phyloP scores from a whole-genome alignment of 768 basidiomycete genomes.

The Lentinula sp. region DNA sequence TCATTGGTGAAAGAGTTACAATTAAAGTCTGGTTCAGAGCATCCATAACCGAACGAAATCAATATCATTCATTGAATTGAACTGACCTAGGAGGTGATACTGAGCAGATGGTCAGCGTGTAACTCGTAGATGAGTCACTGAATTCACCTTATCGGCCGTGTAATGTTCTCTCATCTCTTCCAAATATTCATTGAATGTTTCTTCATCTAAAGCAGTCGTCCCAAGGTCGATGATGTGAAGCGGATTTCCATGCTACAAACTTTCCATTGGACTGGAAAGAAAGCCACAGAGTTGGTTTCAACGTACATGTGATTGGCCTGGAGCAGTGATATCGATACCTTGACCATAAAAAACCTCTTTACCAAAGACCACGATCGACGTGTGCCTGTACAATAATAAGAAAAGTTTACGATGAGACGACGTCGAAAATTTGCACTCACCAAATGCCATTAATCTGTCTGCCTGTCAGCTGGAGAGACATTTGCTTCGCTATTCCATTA shows the following conservation, averaged over 20 bases:
- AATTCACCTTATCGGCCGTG: slow-evolving; percentile 76
- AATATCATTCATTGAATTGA: neutral
- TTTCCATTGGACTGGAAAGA: neutral
- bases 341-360: slow-evolving; percentile 89
- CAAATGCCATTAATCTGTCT: slow-evolving; percentile 92
- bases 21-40: slow-evolving; percentile 65
- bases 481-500: slow-evolving; percentile 72
- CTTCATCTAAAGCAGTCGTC: slow-evolving; percentile 73
- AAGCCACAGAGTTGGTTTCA: neutral
- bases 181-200: slow-evolving; percentile 83
- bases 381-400: slow-evolving; percentile 52
- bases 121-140: neutral
- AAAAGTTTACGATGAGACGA: neutral
- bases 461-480: slow-evolving; percentile 80
- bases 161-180: slow-evolving; percentile 70
- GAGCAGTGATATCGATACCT: slow-evolving; percentile 66
- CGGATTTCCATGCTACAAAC: slow-evolving; percentile 65
- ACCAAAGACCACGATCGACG: slow-evolving; percentile 81
- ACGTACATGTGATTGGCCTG: slow-evolving; percentile 81
- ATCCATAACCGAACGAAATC: neutral
- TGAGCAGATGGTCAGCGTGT: slow-evolving; percentile 18
- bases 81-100: slow-evolving; percentile 81
- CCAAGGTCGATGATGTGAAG: slow-evolving; percentile 70
- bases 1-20: slow-evolving; percentile 95
- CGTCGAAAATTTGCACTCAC: slow-evolving; percentile 33